phyloP scores from a whole-genome alignment of 768 basidiomycete genomes.

The Trametes maxima region DNA sequence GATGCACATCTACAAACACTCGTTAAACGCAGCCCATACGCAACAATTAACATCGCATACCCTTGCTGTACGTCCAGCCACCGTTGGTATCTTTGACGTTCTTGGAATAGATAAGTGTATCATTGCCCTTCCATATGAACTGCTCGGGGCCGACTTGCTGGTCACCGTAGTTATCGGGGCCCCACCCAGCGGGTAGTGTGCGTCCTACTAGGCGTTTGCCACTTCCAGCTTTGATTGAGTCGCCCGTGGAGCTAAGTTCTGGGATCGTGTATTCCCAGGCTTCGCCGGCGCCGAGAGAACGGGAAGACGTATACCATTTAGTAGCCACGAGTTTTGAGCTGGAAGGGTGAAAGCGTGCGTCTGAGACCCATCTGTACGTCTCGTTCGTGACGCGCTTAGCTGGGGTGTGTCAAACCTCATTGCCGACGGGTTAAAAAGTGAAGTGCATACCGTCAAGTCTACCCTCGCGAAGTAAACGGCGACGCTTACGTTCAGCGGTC shows the following conservation, averaged over 20 bases:
- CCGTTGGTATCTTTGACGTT: slow-evolving; percentile 55
- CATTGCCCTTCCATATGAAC: slow-evolving; percentile 60
- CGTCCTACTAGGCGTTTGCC: slow-evolving; percentile 59
- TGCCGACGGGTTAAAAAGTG: neutral
- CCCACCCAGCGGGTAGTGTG: slow-evolving; percentile 64
- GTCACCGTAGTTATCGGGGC: slow-evolving; percentile 56
- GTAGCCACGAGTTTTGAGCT: slow-evolving; percentile 67
- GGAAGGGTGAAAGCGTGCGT: slow-evolving; percentile 71
- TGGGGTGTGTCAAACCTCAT: slow-evolving; percentile 13
- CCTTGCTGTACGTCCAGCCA: slow-evolving; percentile 65
- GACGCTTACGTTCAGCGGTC: slow-evolving; percentile 46
- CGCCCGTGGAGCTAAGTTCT: neutral
- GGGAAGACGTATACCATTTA: slow-evolving; percentile 71
- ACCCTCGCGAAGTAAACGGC: slow-evolving; percentile 60
- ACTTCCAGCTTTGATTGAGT: slow-evolving; percentile 39
- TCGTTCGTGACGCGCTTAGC: slow-evolving; percentile 66
- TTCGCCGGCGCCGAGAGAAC: slow-evolving; percentile 72
- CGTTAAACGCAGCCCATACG: neutral
- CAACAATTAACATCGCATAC: slow-evolving; percentile 33
- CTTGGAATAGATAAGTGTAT: slow-evolving; percentile 64
- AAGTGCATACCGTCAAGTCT: slow-evolving; percentile 45
- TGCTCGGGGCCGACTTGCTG: slow-evolving; percentile 80
- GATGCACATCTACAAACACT: slow-evolving; percentile 56
- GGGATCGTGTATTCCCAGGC: slow-evolving; percentile 70
- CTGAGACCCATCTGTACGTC: slow-evolving; percentile 71